Base-by-base conservation (phyloP, 257 asterid species). In the Paraleonurus japonicus region DNA sequence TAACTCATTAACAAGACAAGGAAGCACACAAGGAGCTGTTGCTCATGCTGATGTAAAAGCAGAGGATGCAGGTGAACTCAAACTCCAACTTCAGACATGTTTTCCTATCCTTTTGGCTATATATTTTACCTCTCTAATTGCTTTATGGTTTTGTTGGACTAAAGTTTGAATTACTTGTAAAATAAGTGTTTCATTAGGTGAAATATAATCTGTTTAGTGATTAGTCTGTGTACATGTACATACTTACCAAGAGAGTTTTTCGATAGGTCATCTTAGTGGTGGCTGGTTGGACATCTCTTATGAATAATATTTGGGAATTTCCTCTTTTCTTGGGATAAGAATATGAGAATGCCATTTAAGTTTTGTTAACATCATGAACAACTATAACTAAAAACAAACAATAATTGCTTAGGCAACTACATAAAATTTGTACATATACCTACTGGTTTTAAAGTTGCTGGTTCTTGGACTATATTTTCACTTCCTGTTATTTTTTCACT, bases 51-150 rank as follows among this genome's bases (percentile, higher is more conserved):
- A 83, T 75, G 66, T 20, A 67, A 75, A 74, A 54, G 45, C 67
- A 17, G 89, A 76, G 62, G 80, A 48, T 50, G 71, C 76, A 33
- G 87, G 84, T 80, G 76, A 76, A 54, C 67, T 66, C 51, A 35
- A 16, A 33, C 30, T 57, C 74, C 75, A 66, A 69, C 74, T 69
- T 65, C 78, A 22, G 57, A 76, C 65, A 76, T 81, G 53, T 13
- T 65, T 45, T 51, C 32, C 54, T 61, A 55, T 65, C 47, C 50
- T 67, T 76, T 74, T 58, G 51, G 79, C 51, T 72, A 9, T 59
- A 41, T 37, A 22, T 69, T 58, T 30, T 24, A n/a, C 23, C 16
- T 45, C 61, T 79, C 27, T 37, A 45, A 28, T 48, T 68, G 61
- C 64, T 58, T 51, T 73, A 37, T 79, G 26, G 24, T 69, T 71